These are phyloP conservation scores for Pezicula neosporulosa DNA, from an alignment of 2,329 filamentous ascomycete species.

Conservation along the genomic window DNA sequence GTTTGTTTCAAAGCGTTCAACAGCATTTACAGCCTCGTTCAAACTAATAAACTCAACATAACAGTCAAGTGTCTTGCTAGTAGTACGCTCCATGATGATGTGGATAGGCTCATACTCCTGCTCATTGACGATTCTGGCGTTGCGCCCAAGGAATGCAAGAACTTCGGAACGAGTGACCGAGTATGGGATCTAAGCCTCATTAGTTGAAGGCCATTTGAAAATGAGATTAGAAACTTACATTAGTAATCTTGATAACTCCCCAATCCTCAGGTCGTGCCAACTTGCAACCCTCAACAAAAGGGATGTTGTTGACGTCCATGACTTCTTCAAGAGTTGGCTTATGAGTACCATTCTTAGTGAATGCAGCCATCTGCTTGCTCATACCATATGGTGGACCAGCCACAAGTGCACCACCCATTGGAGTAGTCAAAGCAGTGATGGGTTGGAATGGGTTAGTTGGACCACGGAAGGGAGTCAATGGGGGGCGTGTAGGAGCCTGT, in stretches of 20 bases:
- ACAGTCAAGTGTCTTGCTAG: conserved; percentile 59
- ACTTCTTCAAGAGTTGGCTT: conserved; percentile 24
- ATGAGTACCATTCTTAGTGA: conserved; percentile 17
- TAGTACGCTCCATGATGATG: conserved; percentile 62
- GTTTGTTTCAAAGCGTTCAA: conserved; percentile 43
- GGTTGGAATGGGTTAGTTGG: background rate
- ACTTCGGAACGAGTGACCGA: conserved; percentile 49
- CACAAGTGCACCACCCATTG: conserved; percentile 2
- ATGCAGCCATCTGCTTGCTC: conserved; percentile 10
- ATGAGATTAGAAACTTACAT: conserved; percentile 24
- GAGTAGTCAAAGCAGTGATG: background rate
- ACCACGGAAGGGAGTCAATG: background rate
- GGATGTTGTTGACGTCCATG: conserved; percentile 24
- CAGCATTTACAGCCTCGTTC: conserved; percentile 49
- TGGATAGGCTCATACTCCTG: conserved; percentile 51
- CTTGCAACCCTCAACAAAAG: conserved; percentile 32
- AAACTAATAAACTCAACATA: conserved; percentile 55
- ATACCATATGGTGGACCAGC: background rate
- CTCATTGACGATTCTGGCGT: conserved; percentile 51
- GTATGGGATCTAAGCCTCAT: conserved; percentile 50
- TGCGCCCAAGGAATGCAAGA: conserved; percentile 56
- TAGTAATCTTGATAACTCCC: conserved; percentile 33
- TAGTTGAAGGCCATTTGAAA: background rate
- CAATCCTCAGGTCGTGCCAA: conserved; percentile 19
- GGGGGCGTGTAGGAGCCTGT: background rate